Evolutionary conservation across 768 basidiomycete genomes (phyloP), one percentile per base, ranked within the genome.

Genomic region (Lactarius deliciosus): DNA sequence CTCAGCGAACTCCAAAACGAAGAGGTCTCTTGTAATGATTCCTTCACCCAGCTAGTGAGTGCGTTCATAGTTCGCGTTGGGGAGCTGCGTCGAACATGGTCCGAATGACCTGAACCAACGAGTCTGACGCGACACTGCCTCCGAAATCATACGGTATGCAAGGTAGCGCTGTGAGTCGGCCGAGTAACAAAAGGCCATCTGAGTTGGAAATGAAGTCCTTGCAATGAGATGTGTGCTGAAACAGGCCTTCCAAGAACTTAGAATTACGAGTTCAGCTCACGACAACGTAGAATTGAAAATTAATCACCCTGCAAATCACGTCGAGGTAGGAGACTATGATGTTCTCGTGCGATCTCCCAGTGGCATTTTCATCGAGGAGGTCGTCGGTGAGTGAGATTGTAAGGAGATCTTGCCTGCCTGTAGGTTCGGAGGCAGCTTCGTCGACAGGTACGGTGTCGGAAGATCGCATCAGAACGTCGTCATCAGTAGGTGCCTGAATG

Each of bases 161-260:
- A 15, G 95, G 91, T 36, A 96, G 80, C 22, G 86, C 85, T 38
- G 95, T 88, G 50, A 98, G 80, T 70, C 85, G 83, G 69, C 93
- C 87, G 63, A 98, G 79, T 70, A 83, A 81, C 69, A 87, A 79
- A 47, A 98, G 81, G 57, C 92, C 86, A 72, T 95, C 85, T 5
- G 88, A 81, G 67, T 83, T 81, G 57, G 83, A 79, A 66, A 97
- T 86, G 75, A 98, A 98, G 71, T 98, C 96, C 70, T 87, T 87
- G 80, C 92, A 92, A 75, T 98, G 92, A 28, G 87, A 86, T 1
- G 87, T 82, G 74, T 96, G 95, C 72, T 96, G 94, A 79, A 98
- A 96, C 50, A 98, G 82, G 7, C 97, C 96, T 75, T 96, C 94
- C 62, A 96, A 82, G 76, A 97, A 96, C 93, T 96, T 71, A 13